Evolutionary conservation across 176 grass and related monocot species (phyloP).

Genomic region (Zoysia pacifica): DNA sequence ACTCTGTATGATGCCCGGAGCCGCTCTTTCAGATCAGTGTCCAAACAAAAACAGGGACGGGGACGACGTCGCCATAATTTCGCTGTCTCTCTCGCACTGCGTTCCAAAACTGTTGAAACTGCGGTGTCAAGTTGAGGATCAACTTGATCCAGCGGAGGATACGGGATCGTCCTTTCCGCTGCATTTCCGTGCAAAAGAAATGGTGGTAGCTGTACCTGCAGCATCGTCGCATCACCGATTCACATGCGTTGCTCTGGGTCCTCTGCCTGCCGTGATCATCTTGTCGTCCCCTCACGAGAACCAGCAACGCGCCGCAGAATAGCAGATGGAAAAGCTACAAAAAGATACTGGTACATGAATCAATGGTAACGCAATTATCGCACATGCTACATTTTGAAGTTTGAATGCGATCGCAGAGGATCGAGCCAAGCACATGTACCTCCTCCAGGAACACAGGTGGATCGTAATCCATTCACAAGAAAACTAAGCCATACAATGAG

Average conservation of each 20-base stretch:
- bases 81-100: neutral
- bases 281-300: conserved; percentile 10
- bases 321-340: neutral
- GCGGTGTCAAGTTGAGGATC: neutral
- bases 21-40: conserved; percentile 6
- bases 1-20: neutral
- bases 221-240: conserved; percentile 11
- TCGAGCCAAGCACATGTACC: neutral
- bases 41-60: neutral
- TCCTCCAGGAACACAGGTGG: neutral
- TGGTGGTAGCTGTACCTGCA: neutral
- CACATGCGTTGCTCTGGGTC: conserved; percentile 11
- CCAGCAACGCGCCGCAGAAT: neutral
- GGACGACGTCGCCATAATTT: conserved; percentile 17
- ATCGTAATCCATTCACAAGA: no score
- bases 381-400: neutral
- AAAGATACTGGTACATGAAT: neutral
- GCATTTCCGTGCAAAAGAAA: conserved; percentile 17
- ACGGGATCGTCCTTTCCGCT: neutral
- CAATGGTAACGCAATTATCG: neutral
- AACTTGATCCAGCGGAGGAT: neutral
- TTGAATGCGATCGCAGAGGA: neutral
- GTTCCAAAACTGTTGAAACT: neutral
- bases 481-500: neutral
- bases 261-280: neutral